Base-by-base conservation (phyloP, 2,329 filamentous ascomycete genomes). In the Xylaria sp. region DNA sequence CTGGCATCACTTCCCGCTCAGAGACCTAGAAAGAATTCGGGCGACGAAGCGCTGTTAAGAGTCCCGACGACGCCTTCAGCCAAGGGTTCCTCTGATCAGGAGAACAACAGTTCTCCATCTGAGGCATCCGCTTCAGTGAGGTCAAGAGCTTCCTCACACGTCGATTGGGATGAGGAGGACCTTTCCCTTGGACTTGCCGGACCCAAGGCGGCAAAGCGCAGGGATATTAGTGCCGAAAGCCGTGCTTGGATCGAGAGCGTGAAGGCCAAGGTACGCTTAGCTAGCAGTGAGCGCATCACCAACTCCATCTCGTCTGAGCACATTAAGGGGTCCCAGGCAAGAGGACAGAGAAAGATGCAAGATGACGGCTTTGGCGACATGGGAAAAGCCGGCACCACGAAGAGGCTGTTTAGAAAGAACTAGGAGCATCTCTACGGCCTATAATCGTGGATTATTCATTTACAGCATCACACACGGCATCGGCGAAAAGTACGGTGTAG, bases 171-270 rank as follows among this genome's bases (percentile, higher is more conserved):
- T 9, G 83, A 85, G 62, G 83, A 85, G 19, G 84, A 83, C 63
- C 81, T 78, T 67, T 79, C 80, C 7, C 79, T 91, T 5, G 88
- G 89, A 4, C 83, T 92, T 53, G 88, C 88, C 0, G 89, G 89
- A 0, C 89, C 89, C 1, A 84, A 82, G 52, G 79, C 84, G 72
- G 79, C 84, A 72, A 83, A 82, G 65, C 80, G 83, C 6, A 83
- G 84, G 10, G 83, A 80, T 70, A 89, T 85, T 76, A 89, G 85
- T 58, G 85, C 87, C 58, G 87, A 92, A 73, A 90, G 88, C 69
- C 80, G 85, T 59, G 85, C 87, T 46, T 94, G 90, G 90, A 88
- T 94, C 8, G 88, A 92, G 72, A 90, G 86, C 63, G 88, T 94
- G 77, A 88, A 91, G 75, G 88, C 90, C 69, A 88, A 90, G 70